These are phyloP conservation scores for Lentinus polychrous DNA, from an alignment of 1,284 basidiomycete species.

Conservation along the genomic window DNA sequence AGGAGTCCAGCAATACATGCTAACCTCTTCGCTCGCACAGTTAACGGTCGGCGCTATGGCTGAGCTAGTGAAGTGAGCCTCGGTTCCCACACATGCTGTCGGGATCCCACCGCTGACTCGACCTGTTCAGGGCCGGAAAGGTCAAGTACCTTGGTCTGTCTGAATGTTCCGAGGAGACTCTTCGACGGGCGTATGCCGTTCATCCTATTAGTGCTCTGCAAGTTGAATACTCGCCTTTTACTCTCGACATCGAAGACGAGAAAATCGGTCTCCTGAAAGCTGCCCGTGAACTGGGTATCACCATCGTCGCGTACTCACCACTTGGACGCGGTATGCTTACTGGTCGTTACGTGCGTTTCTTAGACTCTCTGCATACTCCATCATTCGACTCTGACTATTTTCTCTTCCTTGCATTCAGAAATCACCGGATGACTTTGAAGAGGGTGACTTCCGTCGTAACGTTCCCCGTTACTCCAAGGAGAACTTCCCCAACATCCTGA, in stretches of 20 bases:
- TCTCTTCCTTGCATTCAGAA: constrained; percentile 23
- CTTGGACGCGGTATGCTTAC: constrained; percentile 57
- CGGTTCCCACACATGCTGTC: background rate
- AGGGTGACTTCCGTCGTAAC: constrained; percentile 36
- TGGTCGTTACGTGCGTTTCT: constrained; percentile 38
- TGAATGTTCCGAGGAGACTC: constrained; percentile 36
- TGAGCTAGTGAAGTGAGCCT: constrained; percentile 42
- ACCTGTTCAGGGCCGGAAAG: constrained; percentile 27
- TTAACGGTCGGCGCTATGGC: constrained; percentile 41
- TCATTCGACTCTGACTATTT: no score
- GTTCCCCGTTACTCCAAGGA: constrained; percentile 32
- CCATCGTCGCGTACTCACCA: constrained; percentile 48
- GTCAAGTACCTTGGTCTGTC: constrained; percentile 38
- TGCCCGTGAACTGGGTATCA: constrained; percentile 40
- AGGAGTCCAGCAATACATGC: constrained; percentile 28
- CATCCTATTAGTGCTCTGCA: constrained; percentile 37
- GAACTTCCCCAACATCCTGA: constrained; percentile 37
- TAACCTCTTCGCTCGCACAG: constrained; percentile 29
- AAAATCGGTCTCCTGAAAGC: constrained; percentile 37
- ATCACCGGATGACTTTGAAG: constrained; percentile 43
- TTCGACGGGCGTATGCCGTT: constrained; percentile 36
- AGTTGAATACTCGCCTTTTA: constrained; percentile 51
- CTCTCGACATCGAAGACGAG: constrained; percentile 39
- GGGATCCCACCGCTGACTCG: background rate
- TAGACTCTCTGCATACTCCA: no score